These are phyloP conservation scores for Entomortierella parvispora DNA, from an alignment of 192 early-diverging fungal genomes.

Conservation along the genomic window DNA sequence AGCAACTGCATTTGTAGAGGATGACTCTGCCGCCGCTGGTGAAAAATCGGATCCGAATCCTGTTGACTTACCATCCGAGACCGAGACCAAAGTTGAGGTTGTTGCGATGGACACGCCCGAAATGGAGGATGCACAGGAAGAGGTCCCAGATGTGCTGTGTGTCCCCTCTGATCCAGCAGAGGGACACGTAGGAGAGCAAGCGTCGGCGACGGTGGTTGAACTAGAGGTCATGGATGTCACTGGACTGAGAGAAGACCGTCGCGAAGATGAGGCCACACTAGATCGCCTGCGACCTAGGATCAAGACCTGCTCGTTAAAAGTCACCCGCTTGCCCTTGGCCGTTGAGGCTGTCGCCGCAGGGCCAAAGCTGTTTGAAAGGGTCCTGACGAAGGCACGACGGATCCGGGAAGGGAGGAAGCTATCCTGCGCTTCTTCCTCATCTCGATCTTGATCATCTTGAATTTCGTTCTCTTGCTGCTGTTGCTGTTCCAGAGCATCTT, in stretches of 20 bases:
- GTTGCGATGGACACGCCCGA: background rate
- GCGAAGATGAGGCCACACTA: background rate
- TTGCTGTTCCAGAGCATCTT: background rate
- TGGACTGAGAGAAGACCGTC: background rate
- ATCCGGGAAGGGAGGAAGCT: background rate
- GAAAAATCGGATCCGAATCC: too few relatives aligned
- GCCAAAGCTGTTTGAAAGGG: slow-evolving; percentile 14
- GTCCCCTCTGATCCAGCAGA: background rate
- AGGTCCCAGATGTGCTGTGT: background rate
- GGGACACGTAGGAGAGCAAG: background rate
- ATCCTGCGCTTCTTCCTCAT: slow-evolving; percentile 2
- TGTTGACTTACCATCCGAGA: background rate
- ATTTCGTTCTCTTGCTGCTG: background rate
- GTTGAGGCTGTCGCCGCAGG: background rate
- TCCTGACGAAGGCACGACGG: slow-evolving; percentile 14
- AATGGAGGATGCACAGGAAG: too few relatives aligned
- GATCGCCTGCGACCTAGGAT: slow-evolving; percentile 42
- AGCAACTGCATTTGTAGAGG: background rate
- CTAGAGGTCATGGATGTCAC: background rate
- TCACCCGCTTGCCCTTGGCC: slow-evolving; percentile 36
- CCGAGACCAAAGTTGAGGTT: background rate
- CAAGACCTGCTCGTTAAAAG: slow-evolving; percentile 44
- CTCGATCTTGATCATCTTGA: background rate
- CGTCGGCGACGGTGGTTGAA: background rate
- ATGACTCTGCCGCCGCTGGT: background rate